These are phyloP conservation scores for Pythium pyrilobum DNA, from an alignment of 352 stramenopile species.

Conservation along the genomic window DNA sequence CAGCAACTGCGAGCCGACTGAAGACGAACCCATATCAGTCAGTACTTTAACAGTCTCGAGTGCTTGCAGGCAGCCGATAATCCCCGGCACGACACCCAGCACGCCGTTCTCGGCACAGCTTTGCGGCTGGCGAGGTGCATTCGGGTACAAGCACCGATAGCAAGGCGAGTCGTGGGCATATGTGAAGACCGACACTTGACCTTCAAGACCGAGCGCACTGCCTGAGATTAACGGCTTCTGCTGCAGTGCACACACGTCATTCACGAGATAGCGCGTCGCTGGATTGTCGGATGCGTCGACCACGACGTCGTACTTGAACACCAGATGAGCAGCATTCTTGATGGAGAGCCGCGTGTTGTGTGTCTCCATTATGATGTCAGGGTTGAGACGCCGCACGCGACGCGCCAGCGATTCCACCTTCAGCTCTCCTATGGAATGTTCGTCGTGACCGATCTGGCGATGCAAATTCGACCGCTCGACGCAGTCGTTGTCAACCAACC, in stretches of 20 bases:
- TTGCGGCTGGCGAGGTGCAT: constrained; percentile 53
- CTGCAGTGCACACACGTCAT: constrained; percentile 89
- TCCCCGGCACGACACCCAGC: constrained; percentile 91
- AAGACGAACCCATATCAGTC: constrained; percentile 43
- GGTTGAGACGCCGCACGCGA: constrained; percentile 67
- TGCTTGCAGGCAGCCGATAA: constrained; percentile 93
- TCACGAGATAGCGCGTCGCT: constrained; percentile 93
- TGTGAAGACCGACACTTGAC: constrained; percentile 95
- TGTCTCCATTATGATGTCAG: constrained; percentile 55
- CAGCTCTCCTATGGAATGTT: constrained; percentile 64
- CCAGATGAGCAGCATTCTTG: constrained; percentile 75
- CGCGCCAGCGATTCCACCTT: constrained; percentile 89
- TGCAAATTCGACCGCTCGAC: constrained; percentile 98
- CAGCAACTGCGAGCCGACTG: constrained; percentile 63
- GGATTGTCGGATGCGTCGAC: constrained; percentile 97
- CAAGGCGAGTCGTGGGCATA: constrained; percentile 69
- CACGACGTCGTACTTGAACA: constrained; percentile 87
- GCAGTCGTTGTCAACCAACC: constrained; percentile 92
- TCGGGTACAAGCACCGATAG: constrained; percentile 97
- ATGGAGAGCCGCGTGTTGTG: constrained; percentile 49
- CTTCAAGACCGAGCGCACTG: constrained; percentile 94
- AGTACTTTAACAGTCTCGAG: constrained; percentile 93
- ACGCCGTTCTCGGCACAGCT: constrained; percentile 96
- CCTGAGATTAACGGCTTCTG: constrained; percentile 90
- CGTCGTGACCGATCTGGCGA: constrained; percentile 93